Base-by-base conservation (phyloP, 148 eudicot species). In the Salicornia ramosissima region DNA sequence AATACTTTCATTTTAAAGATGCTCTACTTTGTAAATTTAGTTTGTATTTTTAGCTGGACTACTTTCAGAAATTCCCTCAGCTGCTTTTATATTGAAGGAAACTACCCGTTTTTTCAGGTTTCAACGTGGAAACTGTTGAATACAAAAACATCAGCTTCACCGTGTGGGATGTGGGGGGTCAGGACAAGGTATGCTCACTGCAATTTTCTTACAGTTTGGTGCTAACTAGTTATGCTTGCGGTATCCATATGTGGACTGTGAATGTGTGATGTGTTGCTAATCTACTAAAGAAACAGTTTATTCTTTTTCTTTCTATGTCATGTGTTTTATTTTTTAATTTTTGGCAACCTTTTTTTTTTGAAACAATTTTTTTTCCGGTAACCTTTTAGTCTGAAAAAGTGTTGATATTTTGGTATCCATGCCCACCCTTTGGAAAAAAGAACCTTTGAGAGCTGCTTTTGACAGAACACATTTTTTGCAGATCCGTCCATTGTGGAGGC, bases 401-500 rank as follows among this genome's bases (percentile, higher is more conserved):
- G n/a, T n/a, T n/a, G 19, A 54, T 51, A 1, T 7, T 3, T 10
- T 16, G 68, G 28, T 14, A 12, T 39, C 16, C 5, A 42, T 26
- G 2, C 18, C 10, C 46, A 21, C 12, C 16, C 49, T 28, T 26
- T 26, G 12, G 31, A 45, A 24, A 9, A 34, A 62, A 25, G 25
- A 12, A 33, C 9, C 21, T 2, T 40, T 13, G 45, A 24, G 42
- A 62, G 33, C 59, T 49, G 67, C 31, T 40, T 22, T 56, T 69
- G 30, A 54, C 49, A 29, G n/a, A n/a, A 65, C 34, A 12, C 21
- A 58, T 29, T 60, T 9, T 58, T 46, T 80, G 64, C 85, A 88
- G 93, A 88, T 88, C 85, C 93, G 93, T 80, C 93, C 93, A 68
- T 81, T 88, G 83, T 88, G 93, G 93, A 88, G 93, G 85, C 90